These are phyloP conservation scores for Vaccinium myrtillus DNA, from an alignment of 148 eudicot genomes.

Conservation along the genomic window DNA sequence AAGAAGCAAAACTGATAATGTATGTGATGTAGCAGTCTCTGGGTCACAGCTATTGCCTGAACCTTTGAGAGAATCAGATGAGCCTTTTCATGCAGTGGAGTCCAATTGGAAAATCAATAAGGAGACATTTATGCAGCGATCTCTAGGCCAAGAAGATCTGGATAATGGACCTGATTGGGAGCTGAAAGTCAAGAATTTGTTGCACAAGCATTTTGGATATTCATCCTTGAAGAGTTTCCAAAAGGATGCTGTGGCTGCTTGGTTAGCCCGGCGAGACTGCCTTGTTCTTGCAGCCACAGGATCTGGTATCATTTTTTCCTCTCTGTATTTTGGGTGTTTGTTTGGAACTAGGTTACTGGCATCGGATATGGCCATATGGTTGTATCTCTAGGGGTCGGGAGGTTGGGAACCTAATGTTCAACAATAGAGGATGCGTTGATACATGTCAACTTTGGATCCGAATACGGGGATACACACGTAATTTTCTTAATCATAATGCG, in stretches of 20 bases:
- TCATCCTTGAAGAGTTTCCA: conserved; percentile 74
- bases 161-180: conserved; percentile 59
- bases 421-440: background rate
- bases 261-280: conserved; percentile 74
- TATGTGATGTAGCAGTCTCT: conserved; percentile 23
- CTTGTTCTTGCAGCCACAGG: conserved; percentile 96
- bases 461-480: background rate
- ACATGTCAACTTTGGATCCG: background rate
- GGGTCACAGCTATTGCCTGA: conserved; percentile 16
- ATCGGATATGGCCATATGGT: background rate
- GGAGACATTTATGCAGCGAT: conserved; percentile 20
- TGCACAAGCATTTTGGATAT: conserved; percentile 70
- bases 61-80: conserved; percentile 20
- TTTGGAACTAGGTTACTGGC: background rate
- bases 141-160: conserved; percentile 29
- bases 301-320: conserved; percentile 54
- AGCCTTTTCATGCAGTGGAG: conserved; percentile 14
- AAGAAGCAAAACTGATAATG: conserved; percentile 29
- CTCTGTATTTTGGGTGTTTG: background rate
- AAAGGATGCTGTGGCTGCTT: conserved; percentile 75
- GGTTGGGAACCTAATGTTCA: background rate
- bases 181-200: conserved; percentile 42
- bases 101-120: conserved; percentile 9
- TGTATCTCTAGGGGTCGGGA: background rate
- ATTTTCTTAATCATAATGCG: background rate